phyloP scores from a whole-genome alignment of 1,284 basidiomycete genomes.

The Moniliella sp. region DNA sequence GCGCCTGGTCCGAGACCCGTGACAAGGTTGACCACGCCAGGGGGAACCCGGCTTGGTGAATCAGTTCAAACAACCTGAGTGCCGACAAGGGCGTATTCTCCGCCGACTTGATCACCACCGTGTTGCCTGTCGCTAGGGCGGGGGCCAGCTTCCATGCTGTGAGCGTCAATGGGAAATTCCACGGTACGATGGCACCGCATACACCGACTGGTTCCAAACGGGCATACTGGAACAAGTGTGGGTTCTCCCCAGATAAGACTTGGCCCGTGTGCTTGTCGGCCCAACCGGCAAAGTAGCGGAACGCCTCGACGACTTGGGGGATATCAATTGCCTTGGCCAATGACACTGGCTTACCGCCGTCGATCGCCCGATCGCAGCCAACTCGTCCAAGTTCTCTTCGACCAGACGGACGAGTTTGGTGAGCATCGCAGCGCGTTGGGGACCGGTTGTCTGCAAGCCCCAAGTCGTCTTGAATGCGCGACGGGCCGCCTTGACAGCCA shows the following conservation, averaged over 20 bases:
- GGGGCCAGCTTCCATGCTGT: slow-evolving; percentile 76
- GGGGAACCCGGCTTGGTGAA: slow-evolving; percentile 67
- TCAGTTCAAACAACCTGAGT: slow-evolving; percentile 62
- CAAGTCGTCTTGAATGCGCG: slow-evolving; percentile 12
- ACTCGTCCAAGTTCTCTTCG: slow-evolving; percentile 18
- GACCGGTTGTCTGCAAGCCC: slow-evolving; percentile 27
- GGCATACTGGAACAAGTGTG: too few species aligned
- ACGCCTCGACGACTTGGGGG: slow-evolving; percentile 31
- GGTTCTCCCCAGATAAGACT: slow-evolving; percentile 57
- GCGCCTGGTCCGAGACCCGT: slow-evolving; percentile 59
- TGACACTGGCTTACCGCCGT: slow-evolving; percentile 26
- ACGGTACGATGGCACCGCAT: slow-evolving; percentile 34
- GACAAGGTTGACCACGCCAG: slow-evolving; percentile 86
- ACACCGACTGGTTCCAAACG: slow-evolving; percentile 71
- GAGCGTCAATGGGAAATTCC: slow-evolving; percentile 46
- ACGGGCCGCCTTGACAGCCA: slow-evolving; percentile 21
- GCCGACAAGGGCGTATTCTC: slow-evolving; percentile 85
- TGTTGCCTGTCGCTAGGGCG: slow-evolving; percentile 77
- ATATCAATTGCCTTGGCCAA: slow-evolving; percentile 29
- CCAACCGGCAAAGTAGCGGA: slow-evolving; percentile 46
- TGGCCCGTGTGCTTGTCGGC: slow-evolving; percentile 64
- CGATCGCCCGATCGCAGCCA: slow-evolving; percentile 30
- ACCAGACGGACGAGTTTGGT: slow-evolving; percentile 36
- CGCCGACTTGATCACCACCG: slow-evolving; percentile 80
- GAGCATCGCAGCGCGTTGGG: slow-evolving; percentile 24